Conservation (phyloP, 495 filamentous ascomycete species). For the Annulohypoxylon maeteangense region DNA sequence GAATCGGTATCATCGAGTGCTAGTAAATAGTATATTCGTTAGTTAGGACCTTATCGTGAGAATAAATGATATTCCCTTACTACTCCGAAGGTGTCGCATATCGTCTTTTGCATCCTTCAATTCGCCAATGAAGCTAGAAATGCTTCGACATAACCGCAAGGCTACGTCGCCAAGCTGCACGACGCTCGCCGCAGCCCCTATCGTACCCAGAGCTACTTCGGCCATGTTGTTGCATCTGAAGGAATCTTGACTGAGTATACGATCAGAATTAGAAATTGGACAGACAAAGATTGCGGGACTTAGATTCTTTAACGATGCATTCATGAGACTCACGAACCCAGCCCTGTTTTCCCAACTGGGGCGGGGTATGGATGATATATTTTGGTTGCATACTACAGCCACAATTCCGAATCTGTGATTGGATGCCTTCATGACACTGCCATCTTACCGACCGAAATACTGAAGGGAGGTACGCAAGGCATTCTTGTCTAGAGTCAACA, state of each 20-base stretch:
- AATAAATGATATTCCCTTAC: not conserved
- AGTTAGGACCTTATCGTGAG: not conserved
- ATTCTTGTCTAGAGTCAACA: too few relatives aligned
- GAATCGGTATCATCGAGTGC: conserved; percentile 3
- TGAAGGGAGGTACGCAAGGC: too few relatives aligned
- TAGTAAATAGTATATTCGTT: not conserved
- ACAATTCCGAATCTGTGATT: not conserved
- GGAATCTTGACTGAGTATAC: too few relatives aligned
- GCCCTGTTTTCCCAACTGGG: not conserved
- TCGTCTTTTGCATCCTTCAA: conserved; percentile 10
- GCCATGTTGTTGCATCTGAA: conserved; percentile 1
- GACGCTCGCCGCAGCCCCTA: conserved; percentile 51
- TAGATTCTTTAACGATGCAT: not conserved
- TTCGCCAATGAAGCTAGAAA: conserved; percentile 1
- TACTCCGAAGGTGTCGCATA: not conserved
- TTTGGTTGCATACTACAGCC: not conserved
- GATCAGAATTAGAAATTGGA: not conserved
- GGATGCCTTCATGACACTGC: not conserved
- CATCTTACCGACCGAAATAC: too few relatives aligned
- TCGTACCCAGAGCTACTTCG: conserved; percentile 27
- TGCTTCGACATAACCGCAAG: conserved; percentile 9
- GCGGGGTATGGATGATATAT: not conserved
- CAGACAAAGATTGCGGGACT: not conserved
- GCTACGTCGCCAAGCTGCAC: conserved; percentile 46
- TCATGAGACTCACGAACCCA: not conserved